Base-by-base conservation (phyloP, 306 rosid genomes). In the Luffa acutangula region DNA sequence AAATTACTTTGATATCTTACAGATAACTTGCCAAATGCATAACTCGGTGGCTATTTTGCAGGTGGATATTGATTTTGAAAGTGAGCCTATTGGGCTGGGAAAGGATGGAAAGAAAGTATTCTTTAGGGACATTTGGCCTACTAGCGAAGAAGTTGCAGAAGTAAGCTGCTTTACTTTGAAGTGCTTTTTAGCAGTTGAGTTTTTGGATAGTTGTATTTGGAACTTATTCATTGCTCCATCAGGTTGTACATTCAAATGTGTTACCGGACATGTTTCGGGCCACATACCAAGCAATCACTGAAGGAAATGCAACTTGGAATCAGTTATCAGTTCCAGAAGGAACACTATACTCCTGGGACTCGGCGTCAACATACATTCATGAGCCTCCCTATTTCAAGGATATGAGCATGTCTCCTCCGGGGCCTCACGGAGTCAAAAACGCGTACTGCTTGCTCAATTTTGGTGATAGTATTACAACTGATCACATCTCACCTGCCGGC, bases 401-500 rank as follows among this genome's bases (percentile, higher is more conserved):
- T 64, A 95, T 95, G 99, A 91, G 83, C 89, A 92, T 95, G 99
- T 90, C 96, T 82, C 94, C 99, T 76, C 97, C 96, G 0, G 99
- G 99, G 3, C 64, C 93, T 41, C 92, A 91, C 73, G 97, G 97
- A 42, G 97, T 93, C 66, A 91, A 65, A 80, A 65, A 86, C 81
- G 97, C 99, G 60, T 92, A 83, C 83, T 93, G 97, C 86, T 88
- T 95, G 83, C 99, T 95, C 81, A 95, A 93, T 89, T 95, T 90
- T 77, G 99, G 99, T 60, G 99, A 93, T 82, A 95, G 99, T 82
- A 92, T 93, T 80, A 95, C 99, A 20, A 95, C 99, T 5, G 99
- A 95, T 65, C 99, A 95, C 87, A 95, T 95, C 85, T 95, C 99
- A 69, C 99, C 99, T 4, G 97, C 99, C 78, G 99, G 99, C 73